Base-by-base conservation (phyloP, 2,329 filamentous ascomycete species). In the Fusarium metavorans region DNA sequence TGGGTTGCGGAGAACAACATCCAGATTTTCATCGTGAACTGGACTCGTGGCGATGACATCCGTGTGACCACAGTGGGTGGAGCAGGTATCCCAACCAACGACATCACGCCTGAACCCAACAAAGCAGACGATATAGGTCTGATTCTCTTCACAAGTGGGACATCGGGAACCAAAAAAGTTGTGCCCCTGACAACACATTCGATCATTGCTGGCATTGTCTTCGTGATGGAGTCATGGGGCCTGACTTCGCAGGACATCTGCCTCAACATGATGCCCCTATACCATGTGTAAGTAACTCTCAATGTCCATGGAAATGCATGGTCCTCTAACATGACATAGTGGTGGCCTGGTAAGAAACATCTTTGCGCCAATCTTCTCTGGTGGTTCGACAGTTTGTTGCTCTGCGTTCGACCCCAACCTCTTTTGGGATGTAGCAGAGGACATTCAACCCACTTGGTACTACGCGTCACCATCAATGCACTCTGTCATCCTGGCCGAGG, bases 261-360 rank as follows among this genome's bases (percentile, higher is more conserved):
- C 76, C 77, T 90, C 27, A 90, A 90, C 75, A 89, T 90, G 86
- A 90, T 90, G 88, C 88, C 88, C 0, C 80, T 91, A 7, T 88
- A 89, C 77, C 88, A 90, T 78, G 82, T 89, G 85, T 87, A 82
- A 82, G 86, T 83, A 11, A 20, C 14, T 8, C 34, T 27, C 6
- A 18, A 11, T 48, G 13, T 9, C 7, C n/a, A 9, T 59, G 6
- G 6, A 32, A 64, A 3, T 10, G 5, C 18, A 30, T 18, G 6
- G 4, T 30, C 14, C 27, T 11, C 25, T 23, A n/a, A 61, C 30
- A 32, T 25, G 23, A 30, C n/a, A 20, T 60, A 86, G 85, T 23
- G 88, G 88, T 50, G 88, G 88, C 14, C 81, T 90, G 9, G 82
- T 90, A 34, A 82, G 88, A 41, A 90, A 89, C 76, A 83, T 90